Conservation (phyloP, 495 filamentous ascomycete species). For the Monascus purpureus region DNA sequence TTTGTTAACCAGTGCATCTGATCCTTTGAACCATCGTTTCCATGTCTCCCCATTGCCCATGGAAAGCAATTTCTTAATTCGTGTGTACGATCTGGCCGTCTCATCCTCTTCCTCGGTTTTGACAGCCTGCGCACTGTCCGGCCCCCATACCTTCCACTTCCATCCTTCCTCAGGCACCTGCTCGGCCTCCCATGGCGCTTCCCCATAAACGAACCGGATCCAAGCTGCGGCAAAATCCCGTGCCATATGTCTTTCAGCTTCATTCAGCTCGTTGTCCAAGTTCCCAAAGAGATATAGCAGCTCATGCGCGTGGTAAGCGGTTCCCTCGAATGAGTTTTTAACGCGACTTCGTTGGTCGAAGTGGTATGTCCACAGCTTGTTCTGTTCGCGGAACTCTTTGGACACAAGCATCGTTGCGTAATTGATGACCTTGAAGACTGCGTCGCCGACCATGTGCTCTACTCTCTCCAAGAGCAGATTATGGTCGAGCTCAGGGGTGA, state of each 20-base stretch:
- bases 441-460: slow-evolving; percentile 20
- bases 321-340: slow-evolving; percentile 13
- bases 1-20: slow-evolving; percentile 14
- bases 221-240: slow-evolving; percentile 15
- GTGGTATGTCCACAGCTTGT: slow-evolving; percentile 9
- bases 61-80: slow-evolving; percentile 11
- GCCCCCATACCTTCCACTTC: slow-evolving; percentile 18
- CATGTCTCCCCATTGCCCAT: slow-evolving; percentile 10
- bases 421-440: slow-evolving; percentile 17
- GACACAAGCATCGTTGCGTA: slow-evolving; percentile 5
- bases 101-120: slow-evolving; percentile 15
- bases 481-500: slow-evolving; percentile 3
- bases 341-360: slow-evolving; percentile 19
- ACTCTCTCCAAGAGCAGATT: slow-evolving; percentile 7
- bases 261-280: slow-evolving; percentile 11
- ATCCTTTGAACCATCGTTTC: slow-evolving; percentile 11
- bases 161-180: not conserved
- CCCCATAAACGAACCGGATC: slow-evolving; percentile 14
- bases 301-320: slow-evolving; percentile 20
- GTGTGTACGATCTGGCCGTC: slow-evolving; percentile 7
- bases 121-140: slow-evolving; percentile 3
- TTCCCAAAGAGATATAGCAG: slow-evolving; percentile 19
- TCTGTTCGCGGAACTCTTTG: not conserved
- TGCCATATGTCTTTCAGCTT: slow-evolving; percentile 9
- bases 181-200: slow-evolving; percentile 7